Evolutionary conservation across 2,329 filamentous ascomycete genomes (phyloP).

Genomic region (Fusarium sp.): DNA sequence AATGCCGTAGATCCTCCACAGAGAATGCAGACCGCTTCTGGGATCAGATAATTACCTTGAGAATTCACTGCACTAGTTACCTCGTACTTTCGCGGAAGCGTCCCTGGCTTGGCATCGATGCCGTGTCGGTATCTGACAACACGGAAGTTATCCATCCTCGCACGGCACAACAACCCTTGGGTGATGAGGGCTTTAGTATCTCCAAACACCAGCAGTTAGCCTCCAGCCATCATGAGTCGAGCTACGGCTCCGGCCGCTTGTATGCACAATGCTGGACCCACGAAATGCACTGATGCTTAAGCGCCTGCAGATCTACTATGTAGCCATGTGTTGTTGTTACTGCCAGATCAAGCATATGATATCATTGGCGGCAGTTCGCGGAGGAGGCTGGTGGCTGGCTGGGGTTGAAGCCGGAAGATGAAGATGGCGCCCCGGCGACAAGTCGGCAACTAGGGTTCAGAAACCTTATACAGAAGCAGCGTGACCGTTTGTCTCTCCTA

Average conservation of each 20-base stretch:
- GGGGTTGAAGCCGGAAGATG: slow-evolving; percentile 17
- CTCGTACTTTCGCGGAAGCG: slow-evolving; percentile 34
- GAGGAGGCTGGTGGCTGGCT: slow-evolving; percentile 21
- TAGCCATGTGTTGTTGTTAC: background rate
- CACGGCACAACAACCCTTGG: slow-evolving; percentile 1
- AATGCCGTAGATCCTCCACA: slow-evolving; percentile 1
- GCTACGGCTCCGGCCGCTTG: slow-evolving; percentile 7
- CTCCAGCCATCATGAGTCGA: slow-evolving; percentile 1
- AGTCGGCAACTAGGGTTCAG: slow-evolving; percentile 38
- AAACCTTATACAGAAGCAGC: slow-evolving; percentile 28
- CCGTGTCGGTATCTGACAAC: slow-evolving; percentile 9
- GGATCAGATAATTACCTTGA: background rate
- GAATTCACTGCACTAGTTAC: slow-evolving; percentile 15
- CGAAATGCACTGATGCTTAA: slow-evolving; percentile 6
- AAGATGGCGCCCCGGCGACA: slow-evolving; percentile 36
- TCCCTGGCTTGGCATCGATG: slow-evolving; percentile 33
- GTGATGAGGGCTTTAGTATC: background rate
- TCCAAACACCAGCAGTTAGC: background rate
- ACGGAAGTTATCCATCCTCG: background rate
- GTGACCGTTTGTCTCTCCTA: slow-evolving; percentile 12
- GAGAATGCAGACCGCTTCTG: slow-evolving; percentile 9
- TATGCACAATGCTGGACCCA: background rate
- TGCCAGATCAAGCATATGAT: slow-evolving; percentile 32
- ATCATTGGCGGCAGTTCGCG: slow-evolving; percentile 42
- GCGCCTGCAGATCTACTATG: background rate